phyloP scores from a whole-genome alignment of 2,329 filamentous ascomycete species.

The Aureobasidium mangrovei region DNA sequence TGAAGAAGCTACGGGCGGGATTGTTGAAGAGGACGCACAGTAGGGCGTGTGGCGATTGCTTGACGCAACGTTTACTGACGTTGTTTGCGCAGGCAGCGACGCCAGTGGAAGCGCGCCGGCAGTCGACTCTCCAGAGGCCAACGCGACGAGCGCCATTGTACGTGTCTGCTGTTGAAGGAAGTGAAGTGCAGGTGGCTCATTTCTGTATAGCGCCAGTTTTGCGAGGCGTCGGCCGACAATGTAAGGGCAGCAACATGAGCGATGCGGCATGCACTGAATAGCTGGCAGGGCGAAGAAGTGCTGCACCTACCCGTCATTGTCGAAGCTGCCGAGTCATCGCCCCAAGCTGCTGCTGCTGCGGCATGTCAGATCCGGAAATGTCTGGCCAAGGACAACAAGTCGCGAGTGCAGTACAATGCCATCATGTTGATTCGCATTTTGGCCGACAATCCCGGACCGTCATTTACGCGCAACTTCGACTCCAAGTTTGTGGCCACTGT shows the following conservation, averaged over 20 bases:
- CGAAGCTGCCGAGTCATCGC: slow-evolving; percentile 88
- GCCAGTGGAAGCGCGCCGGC: slow-evolving; percentile 19
- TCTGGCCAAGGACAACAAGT: slow-evolving; percentile 58
- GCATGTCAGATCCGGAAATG: slow-evolving; percentile 75
- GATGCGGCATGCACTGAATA: slow-evolving; percentile 10
- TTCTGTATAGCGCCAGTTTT: slow-evolving; percentile 62
- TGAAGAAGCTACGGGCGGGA: slow-evolving; percentile 21
- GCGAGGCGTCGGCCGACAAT: slow-evolving; percentile 57
- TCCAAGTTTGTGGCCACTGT: slow-evolving; percentile 69
- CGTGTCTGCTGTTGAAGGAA: slow-evolving; percentile 24
- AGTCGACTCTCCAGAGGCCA: slow-evolving; percentile 57
- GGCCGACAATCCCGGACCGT: slow-evolving; percentile 79
- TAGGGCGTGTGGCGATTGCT: neutral
- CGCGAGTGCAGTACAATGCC: slow-evolving; percentile 79
- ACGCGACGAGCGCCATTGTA: slow-evolving; percentile 59
- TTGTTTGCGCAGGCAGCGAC: slow-evolving; percentile 23
- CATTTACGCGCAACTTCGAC: slow-evolving; percentile 87
- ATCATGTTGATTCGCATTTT: slow-evolving; percentile 93
- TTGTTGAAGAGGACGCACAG: slow-evolving; percentile 21
- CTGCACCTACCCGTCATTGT: slow-evolving; percentile 89
- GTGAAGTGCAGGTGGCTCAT: neutral
- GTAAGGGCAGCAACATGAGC: slow-evolving; percentile 30
- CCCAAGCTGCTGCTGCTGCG: slow-evolving; percentile 71
- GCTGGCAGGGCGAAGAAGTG: slow-evolving; percentile 68
- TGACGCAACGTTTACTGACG: slow-evolving; percentile 16